Base-by-base conservation (phyloP, 768 basidiomycete species). In the Clathrus columnatus region DNA sequence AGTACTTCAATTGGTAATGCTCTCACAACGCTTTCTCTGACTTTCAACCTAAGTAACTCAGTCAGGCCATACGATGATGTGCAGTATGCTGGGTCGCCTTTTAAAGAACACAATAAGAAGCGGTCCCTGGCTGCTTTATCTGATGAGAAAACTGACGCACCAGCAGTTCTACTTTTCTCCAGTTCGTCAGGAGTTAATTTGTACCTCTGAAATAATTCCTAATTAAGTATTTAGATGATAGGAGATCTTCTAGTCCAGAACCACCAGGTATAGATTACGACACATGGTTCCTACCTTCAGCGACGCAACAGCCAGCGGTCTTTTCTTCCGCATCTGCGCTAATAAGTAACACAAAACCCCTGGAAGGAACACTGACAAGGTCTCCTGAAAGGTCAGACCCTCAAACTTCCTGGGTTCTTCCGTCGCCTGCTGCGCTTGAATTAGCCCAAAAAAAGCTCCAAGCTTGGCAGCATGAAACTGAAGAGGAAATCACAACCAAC, bases 401-500 rank as follows among this genome's bases (percentile, higher is more conserved):
- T 59, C 48, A 42, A 43, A 28, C 16, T 21, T 51, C 16, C n/a
- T 49, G 32, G 54, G 23, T 51, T 48, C 41, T 21, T 32, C 84
- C 84, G 1, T 84, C 83, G 5, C 71, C 69, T 28, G 68, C 69
- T 21, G 80, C 84, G 1, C 63, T 85, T 7, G 76, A 73, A 7
- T 75, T 74, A 60, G 84, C 84, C 1, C 67, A 76, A 65, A 75
- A 75, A 43, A 78, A 72, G 59, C 69, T 82, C 63, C 69, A 67
- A 24, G 67, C 65, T 24, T 68, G 44, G 32, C 51, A 47, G 49
- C 42, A 30, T 8, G 56, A 58, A 27, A 57, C 44, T 20, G 48
- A 60, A n/a, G 36, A 27, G 5, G 50, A 50, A 48, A 24, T 46
- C 26, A 10, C 21, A 27, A 36, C n/a, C n/a, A n/a, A 5, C 24